phyloP scores from a whole-genome alignment of 2,329 filamentous ascomycete genomes.

The Pseudofabraea citricarpa region DNA sequence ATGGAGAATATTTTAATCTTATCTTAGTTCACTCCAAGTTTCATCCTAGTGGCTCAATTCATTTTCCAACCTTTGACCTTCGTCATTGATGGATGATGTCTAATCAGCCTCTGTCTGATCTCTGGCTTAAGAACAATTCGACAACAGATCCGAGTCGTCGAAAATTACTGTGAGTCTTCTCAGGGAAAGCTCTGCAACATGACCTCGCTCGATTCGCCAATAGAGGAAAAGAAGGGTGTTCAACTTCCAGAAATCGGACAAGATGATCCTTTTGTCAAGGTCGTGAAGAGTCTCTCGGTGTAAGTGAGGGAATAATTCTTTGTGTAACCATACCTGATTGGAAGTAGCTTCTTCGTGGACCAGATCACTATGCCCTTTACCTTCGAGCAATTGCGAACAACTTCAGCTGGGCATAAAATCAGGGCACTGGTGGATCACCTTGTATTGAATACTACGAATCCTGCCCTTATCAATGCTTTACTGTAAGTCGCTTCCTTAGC shows the following conservation, averaged over 20 bases:
- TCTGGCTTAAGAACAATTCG: too few relatives aligned
- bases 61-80: too few relatives aligned
- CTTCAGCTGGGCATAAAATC: constrained; percentile 54
- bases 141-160: too few relatives aligned
- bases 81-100: too few relatives aligned
- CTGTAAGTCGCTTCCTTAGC: constrained; percentile 47
- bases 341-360: constrained; percentile 56
- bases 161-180: too few relatives aligned
- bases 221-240: constrained; percentile 1
- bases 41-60: too few relatives aligned
- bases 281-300: constrained; percentile 64
- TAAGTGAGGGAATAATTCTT: constrained; percentile 27
- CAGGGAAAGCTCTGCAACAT: too few relatives aligned
- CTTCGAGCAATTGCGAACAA: constrained; percentile 70
- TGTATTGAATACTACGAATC: constrained; percentile 58
- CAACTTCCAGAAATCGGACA: constrained; percentile 50
- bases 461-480: constrained; percentile 66
- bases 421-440: constrained; percentile 60
- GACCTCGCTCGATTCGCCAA: background rate
- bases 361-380: constrained; percentile 60
- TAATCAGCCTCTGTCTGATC: too few relatives aligned
- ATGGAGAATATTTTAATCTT: too few relatives aligned
- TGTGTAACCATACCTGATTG: constrained; percentile 5
- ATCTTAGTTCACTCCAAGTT: too few relatives aligned
- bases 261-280: constrained; percentile 55